Base-by-base conservation (phyloP, 1,284 basidiomycete genomes). In the Rhodotorula sp. region DNA sequence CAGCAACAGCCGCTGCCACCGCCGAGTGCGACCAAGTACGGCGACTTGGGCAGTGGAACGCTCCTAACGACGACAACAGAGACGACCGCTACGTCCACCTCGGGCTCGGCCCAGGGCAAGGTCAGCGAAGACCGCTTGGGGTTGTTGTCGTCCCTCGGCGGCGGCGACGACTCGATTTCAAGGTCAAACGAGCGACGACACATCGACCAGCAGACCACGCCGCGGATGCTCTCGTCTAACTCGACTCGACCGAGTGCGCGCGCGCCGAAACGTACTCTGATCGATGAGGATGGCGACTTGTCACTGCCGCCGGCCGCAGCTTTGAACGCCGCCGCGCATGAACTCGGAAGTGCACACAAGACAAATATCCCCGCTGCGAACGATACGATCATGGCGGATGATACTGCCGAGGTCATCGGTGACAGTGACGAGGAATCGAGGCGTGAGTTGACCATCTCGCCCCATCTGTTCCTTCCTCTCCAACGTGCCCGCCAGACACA, bases 391-490 rank as follows among this genome's bases (percentile, higher is more conserved):
- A 29, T 49, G 26, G 54, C 57, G n/a, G 42, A 54, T 12, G 51
- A 54, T n/a, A 48, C 42, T 22, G 30, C 56, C 20, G 58, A 64
- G 46, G 37, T 69, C 1, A 55, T 69, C 6, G 68, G 42, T 1
- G 68, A 69, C 55, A 69, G 68, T 48, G 68, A 69, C 30, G 68
- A 60, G 18, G 63, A 62, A 33, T 59, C 48, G 18, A 51, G 51
- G 15, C 53, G 62, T 61, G 10, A 29, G 63, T 56, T 45, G 33
- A 37, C 33, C 33, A 37, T 37, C 33, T 37, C 33, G 33, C 33
- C 33, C 6, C 20, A n/a, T 60, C 51, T n/a, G 6, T 4, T 29
- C n/a, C 42, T 29, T 2, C 15, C 30, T 6, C 8, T 17, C n/a
- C n/a, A n/a, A n/a, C 30, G 26, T 20, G 24, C 10, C 20, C 29